Base-by-base conservation (phyloP, 352 stramenopile genomes). In the Pythium sp. region DNA sequence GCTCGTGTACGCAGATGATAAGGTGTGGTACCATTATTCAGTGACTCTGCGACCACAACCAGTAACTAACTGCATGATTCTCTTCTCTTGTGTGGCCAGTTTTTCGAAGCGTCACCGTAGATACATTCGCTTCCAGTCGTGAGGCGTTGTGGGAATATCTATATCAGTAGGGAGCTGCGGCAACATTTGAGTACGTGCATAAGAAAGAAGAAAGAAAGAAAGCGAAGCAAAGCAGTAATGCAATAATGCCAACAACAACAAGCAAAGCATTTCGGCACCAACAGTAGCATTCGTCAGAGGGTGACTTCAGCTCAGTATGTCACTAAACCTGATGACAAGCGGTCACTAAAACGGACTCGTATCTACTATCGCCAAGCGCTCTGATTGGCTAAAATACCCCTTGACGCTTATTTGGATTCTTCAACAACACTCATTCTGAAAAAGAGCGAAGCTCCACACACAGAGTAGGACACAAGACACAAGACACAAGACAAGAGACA, bases 1-100 rank as follows among this genome's bases (percentile, higher is more conserved):
- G 69, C 74, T 95, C 46, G 87, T 80, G 11, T 95, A 93, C 47
- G 75, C 79, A 9, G 75, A 78, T 46, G 84, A 95, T 74, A 74
- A 84, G 73, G 87, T 95, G 80, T 62, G 73, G 30, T 5, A 22
- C 28, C 15, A n/a, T 22, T 49, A 7, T 47, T 47, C 6, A n/a
- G 8, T 47, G 41, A 47, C 41, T 47, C 1, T 47, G 12, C 15
- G 5, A 46, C 38, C 15, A 20, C 38, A 46, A 46, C 8, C 28
- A 26, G 5, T 14, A 43, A 43, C 55, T 60, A 46, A 65, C 28
- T 53, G 32, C 49, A 7, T 20, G 56, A 1, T 43, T 28, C 15
- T 55, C 12, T 65, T 22, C 28, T 41, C 14, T 54, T 58, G 9
- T 63, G 28, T 51, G 26, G 5, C 24, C 18, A 69, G 64, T 69